phyloP scores from a whole-genome alignment of 2,329 filamentous ascomycete genomes.

The Pseudonectria foliicola region DNA sequence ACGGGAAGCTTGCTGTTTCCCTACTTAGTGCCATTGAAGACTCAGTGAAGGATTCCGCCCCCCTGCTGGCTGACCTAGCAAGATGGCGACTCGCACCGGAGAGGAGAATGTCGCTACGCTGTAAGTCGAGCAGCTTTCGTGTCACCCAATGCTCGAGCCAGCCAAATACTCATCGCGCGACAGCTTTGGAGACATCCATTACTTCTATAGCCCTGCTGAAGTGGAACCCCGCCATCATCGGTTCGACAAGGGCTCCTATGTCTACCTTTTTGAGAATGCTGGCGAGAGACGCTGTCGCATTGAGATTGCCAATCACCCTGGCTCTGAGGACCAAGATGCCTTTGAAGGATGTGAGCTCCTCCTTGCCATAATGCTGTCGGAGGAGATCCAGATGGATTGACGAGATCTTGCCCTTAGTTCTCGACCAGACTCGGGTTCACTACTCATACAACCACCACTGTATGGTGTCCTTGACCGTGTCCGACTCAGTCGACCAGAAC shows the following conservation, averaged over 20 bases:
- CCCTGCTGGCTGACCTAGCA: slow-evolving; percentile 7
- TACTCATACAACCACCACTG: slow-evolving; percentile 72
- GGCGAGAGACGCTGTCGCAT: slow-evolving; percentile 60
- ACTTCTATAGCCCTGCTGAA: slow-evolving; percentile 64
- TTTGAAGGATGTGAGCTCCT: slow-evolving; percentile 62
- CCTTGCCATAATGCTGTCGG: too few species aligned
- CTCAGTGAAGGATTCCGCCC: too few species aligned
- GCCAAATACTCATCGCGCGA: slow-evolving; percentile 8
- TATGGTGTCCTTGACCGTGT: slow-evolving; percentile 60
- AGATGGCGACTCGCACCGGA: slow-evolving; percentile 40
- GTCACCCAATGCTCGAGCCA: not conserved
- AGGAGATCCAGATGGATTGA: slow-evolving; percentile 4
- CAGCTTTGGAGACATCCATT: slow-evolving; percentile 73
- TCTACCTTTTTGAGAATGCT: slow-evolving; percentile 73
- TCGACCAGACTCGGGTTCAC: slow-evolving; percentile 57
- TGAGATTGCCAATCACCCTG: slow-evolving; percentile 69
- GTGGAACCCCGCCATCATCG: slow-evolving; percentile 67
- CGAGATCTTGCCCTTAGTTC: slow-evolving; percentile 37
- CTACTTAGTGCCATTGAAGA: too few species aligned
- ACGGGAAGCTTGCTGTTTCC: too few species aligned
- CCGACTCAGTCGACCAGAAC: slow-evolving; percentile 43
- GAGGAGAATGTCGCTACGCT: slow-evolving; percentile 46
- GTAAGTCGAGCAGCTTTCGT: slow-evolving; percentile 28
- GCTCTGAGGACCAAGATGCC: slow-evolving; percentile 70
- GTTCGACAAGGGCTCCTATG: slow-evolving; percentile 72